Evolutionary conservation across 495 filamentous ascomycete species (phyloP), one percentile per base, ranked within the genome.

Genomic region (Podospora comata): DNA sequence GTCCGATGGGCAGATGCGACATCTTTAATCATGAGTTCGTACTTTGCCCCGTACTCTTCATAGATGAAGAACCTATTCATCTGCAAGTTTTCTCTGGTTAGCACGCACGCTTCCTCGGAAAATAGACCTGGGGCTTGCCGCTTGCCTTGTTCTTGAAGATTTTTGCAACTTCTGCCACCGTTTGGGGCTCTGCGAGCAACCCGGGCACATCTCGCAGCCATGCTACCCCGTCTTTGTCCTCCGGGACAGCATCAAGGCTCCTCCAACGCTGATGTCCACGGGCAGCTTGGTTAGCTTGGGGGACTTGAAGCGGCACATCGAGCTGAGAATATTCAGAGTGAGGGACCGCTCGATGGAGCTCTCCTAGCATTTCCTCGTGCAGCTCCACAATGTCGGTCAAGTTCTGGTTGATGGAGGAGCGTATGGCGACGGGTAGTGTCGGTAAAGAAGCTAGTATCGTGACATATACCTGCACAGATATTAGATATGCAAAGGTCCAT

Each of bases 21-120:
- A 67, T 95, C 92, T 70, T 91, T 87, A 32, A 88, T 84, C 80
- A 97, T 89, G 64, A 91, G 76, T 70, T 96, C 91, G 79, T 94
- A 96, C 76, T 92, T 93, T 61, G 88, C 88, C 32, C 90, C 91
- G 71, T 95, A 98, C 67, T 94, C 90, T 75, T 94, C 91, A 75
- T 98, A 98, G 27, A 87, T 81, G 74, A 90, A 89, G 76, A 97
- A 95, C 0, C 89, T 89, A 64, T 86, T 84, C 74, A 94, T 89
- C 93, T 96, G 23, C 61, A 48, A 16, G 3, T 48, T 13, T 3
- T 48, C 39, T 13, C 15, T 18, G 7, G 39, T 48, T 16, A 48
- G 39, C 39, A 48, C 2, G 2, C 6, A 16, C 39, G 23, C 13
- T 48, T 11, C 39, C 39, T 11, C 15, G 39, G 1, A 48, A 16